Conservation (phyloP, 495 filamentous ascomycete genomes). For the Tuber aestivum region DNA sequence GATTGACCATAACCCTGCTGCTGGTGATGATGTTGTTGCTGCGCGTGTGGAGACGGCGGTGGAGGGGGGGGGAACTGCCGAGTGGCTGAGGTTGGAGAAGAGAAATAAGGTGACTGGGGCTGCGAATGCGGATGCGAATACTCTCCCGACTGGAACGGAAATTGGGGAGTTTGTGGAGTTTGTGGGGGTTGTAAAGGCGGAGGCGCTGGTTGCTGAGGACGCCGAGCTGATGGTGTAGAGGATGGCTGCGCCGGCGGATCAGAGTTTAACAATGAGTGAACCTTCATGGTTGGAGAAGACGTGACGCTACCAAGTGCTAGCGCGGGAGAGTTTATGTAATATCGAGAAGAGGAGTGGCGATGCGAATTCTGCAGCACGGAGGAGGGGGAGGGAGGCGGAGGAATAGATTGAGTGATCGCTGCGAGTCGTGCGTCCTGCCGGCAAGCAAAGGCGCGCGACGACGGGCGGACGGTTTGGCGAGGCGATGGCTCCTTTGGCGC, state of each 20-base stretch:
- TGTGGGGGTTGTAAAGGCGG: constrained; percentile 33
- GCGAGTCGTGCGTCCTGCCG: constrained; percentile 1
- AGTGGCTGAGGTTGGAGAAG: constrained; percentile 17
- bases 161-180: constrained; percentile 33
- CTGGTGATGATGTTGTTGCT: constrained; percentile 30
- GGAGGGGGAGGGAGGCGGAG: constrained; percentile 4
- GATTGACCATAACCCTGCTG: constrained; percentile 36
- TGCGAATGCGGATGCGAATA: constrained; percentile 30
- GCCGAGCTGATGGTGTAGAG: constrained; percentile 26
- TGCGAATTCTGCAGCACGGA: constrained; percentile 4
- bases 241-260: constrained; percentile 23
- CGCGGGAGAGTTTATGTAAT: constrained; percentile 12
- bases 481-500: not conserved
- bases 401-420: constrained; percentile 7
- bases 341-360: not conserved
- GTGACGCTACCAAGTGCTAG: not conserved
- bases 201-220: constrained; percentile 23
- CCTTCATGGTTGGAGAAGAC: constrained; percentile 31
- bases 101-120: constrained; percentile 34
- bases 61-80: constrained; percentile 33
- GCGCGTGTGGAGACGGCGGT: constrained; percentile 28
- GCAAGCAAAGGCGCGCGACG: constrained; percentile 7
- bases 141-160: constrained; percentile 27
- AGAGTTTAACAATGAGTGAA: constrained; percentile 39
- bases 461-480: constrained; percentile 1